These are phyloP conservation scores for Scheffersomyces stambukii DNA, from an alignment of 1,139 yeast genomes.

Conservation along the genomic window DNA sequence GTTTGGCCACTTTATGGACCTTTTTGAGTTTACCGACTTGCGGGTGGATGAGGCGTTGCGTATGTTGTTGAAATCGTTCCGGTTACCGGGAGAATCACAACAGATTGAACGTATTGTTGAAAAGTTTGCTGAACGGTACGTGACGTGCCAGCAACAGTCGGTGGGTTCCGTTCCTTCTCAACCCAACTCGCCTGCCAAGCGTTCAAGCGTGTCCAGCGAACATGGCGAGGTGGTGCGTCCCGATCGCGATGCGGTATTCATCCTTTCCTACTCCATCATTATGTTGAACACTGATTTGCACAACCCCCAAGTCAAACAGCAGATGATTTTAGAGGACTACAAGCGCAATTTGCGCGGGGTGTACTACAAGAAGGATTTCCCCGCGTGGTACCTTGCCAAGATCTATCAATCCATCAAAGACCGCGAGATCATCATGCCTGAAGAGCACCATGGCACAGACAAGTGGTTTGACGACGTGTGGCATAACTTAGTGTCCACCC, in stretches of 20 bases:
- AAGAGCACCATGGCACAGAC: conserved; percentile 84
- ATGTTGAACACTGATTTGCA: conserved; percentile 77
- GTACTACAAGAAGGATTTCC: conserved; percentile 73
- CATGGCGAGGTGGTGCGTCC: conserved; percentile 53
- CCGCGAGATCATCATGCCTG: conserved; percentile 95
- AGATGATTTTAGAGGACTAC: conserved; percentile 85
- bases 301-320: conserved; percentile 74
- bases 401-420: conserved; percentile 78
- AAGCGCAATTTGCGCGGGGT: conserved; percentile 77
- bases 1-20: conserved; percentile 58
- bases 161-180: conserved; percentile 1
- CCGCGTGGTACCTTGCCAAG: conserved; percentile 76
- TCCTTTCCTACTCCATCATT: conserved; percentile 70
- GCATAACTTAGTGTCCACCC: conserved; percentile 73
- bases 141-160: conserved; percentile 22
- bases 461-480: conserved; percentile 94
- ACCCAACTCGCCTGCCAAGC: conserved; percentile 3
- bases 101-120: conserved; percentile 92
- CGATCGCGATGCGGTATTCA: conserved; percentile 68
- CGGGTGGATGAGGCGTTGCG: conserved; percentile 94
- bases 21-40: conserved; percentile 70
- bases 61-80: conserved; percentile 71
- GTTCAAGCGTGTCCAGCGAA: conserved; percentile 5
- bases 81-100: conserved; percentile 97
- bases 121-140: conserved; percentile 77